Evolutionary conservation across 148 eudicot genomes (phyloP).

Genomic region (Chenopodium quinoa): DNA sequence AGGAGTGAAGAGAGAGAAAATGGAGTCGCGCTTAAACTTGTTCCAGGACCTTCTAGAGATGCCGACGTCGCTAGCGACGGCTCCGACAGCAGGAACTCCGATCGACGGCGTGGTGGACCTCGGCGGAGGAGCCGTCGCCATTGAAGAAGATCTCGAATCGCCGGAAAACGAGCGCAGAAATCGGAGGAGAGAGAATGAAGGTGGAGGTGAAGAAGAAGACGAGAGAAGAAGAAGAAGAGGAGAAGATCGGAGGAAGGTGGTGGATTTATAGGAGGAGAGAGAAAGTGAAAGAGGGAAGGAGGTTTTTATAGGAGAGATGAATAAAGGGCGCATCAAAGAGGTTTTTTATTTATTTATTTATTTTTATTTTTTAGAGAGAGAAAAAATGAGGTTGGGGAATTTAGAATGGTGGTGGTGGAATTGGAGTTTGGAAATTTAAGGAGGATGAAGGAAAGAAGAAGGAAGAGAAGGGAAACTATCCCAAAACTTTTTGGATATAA

Average conservation of each 20-base stretch:
- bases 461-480: background rate
- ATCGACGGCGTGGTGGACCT: conserved; percentile 35
- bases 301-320: conserved; percentile 25
- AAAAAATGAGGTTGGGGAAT: too few relatives aligned
- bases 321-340: conserved; percentile 37
- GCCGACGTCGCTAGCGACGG: conserved; percentile 46
- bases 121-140: conserved; percentile 44
- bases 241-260: background rate
- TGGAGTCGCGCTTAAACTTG: conserved; percentile 47
- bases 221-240: background rate
- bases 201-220: background rate
- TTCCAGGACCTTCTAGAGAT: conserved; percentile 61
- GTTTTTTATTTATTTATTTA: too few relatives aligned
- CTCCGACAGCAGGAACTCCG: conserved; percentile 27
- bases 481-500: background rate
- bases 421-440: background rate
- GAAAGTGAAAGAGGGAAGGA: conserved; percentile 1
- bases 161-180: background rate
- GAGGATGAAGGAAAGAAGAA: background rate
- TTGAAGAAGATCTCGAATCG: conserved; percentile 13
- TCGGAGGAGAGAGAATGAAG: background rate
- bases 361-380: too few relatives aligned
- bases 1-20: conserved; percentile 66
- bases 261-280: conserved; percentile 9
- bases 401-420: background rate